A percentile compares a stretch with the other conserved stretches of the same genome.
phyloP scores from a whole-genome alignment of 1,139 yeast genomes.

The Saccharomyces hybrid region DNA sequence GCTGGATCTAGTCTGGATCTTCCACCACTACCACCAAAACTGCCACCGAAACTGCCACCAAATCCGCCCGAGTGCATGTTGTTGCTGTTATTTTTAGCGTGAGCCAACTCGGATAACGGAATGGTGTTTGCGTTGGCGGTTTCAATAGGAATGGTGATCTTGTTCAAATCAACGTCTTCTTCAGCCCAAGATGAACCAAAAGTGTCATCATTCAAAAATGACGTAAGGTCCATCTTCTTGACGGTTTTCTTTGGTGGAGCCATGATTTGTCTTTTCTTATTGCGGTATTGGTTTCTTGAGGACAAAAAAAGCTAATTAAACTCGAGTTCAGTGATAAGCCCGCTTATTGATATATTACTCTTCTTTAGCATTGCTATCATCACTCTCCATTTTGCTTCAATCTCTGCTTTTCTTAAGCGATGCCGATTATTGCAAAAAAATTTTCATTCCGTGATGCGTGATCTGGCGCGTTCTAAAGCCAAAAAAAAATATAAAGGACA shows the following conservation, averaged over 20 bases:
- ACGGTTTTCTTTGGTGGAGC: conserved; percentile 49
- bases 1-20: conserved; percentile 34
- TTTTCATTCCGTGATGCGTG: neutral
- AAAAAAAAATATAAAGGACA: neutral
- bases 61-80: conserved; percentile 8
- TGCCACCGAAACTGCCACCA: conserved; percentile 21
- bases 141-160: conserved; percentile 48
- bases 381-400: neutral
- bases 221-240: conserved; percentile 45
- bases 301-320: neutral
- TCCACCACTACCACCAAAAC: conserved; percentile 17
- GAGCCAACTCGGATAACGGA: conserved; percentile 28
- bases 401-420: neutral
- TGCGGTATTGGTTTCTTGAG: neutral
- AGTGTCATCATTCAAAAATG: conserved; percentile 47
- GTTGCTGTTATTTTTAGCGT: conserved; percentile 10
- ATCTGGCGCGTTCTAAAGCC: neutral
- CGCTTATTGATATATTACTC: neutral
- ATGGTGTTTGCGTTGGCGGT: conserved; percentile 25
- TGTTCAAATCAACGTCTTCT: conserved; percentile 62
- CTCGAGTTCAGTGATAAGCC: neutral
- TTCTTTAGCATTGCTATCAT: neutral
- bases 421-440: neutral
- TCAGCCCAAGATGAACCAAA: conserved; percentile 72
- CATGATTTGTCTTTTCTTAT: conserved; percentile 23